Conservation (phyloP, 2,329 filamentous ascomycete species). For the Colletotrichum sp. region DNA sequence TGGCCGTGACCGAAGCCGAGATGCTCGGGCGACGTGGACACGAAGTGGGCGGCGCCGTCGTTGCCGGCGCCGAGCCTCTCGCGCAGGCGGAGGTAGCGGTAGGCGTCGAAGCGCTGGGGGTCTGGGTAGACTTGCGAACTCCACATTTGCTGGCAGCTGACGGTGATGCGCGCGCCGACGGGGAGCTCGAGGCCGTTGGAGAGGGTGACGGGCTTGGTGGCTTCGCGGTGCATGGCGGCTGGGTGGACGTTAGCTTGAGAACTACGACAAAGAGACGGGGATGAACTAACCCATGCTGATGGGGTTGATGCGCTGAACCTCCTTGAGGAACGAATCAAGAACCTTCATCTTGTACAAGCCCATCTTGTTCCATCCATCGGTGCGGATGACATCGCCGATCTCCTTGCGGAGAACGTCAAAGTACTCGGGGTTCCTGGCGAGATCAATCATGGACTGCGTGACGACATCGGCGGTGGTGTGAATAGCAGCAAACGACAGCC, state of each 20-base stretch:
- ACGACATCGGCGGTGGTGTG: constrained; percentile 28
- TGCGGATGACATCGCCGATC: constrained; percentile 21
- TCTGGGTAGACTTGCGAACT: constrained; percentile 5
- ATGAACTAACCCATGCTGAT: background rate
- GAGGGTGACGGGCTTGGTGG: constrained; percentile 10
- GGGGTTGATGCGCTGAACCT: constrained; percentile 9
- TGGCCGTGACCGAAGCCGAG: constrained; percentile 40
- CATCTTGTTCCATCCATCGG: constrained; percentile 20
- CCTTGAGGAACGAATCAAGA: constrained; percentile 16
- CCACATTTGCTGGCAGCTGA: constrained; percentile 10
- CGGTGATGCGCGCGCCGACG: constrained; percentile 11
- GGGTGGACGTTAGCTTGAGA: background rate
- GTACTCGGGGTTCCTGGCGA: constrained; percentile 25
- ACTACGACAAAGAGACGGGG: rapidly evolving
- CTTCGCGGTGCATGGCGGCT: constrained; percentile 18
- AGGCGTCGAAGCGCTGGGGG: constrained; percentile 4
- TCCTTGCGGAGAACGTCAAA: constrained; percentile 28
- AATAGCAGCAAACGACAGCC: constrained; percentile 27
- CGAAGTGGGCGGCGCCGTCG: constrained; percentile 30
- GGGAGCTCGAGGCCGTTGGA: constrained; percentile 14
- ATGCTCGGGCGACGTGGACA: constrained; percentile 30
- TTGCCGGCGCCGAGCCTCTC: constrained; percentile 13
- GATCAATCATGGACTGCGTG: constrained; percentile 24
- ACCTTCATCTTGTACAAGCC: constrained; percentile 18
- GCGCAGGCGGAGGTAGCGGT: constrained; percentile 17